Percentiles rank a stretch among this genome's conserved stretches.
Evolutionary conservation across 306 rosid genomes (phyloP).

Genomic region (Sphenostylis stenocarpa): DNA sequence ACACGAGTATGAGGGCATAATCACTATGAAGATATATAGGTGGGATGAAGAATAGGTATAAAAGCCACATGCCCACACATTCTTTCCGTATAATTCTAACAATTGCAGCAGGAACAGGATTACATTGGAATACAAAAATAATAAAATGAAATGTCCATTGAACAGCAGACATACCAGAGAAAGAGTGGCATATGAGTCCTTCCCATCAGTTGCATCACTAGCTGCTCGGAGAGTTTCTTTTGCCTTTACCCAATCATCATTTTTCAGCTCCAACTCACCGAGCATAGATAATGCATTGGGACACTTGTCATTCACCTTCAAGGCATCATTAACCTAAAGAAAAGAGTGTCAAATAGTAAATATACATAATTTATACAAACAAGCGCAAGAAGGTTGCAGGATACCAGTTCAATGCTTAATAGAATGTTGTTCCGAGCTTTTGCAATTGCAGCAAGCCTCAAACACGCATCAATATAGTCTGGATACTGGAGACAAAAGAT

Average conservation of each 20-base stretch:
- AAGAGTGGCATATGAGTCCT: slow-evolving; percentile 90
- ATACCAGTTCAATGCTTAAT: slow-evolving; percentile 93
- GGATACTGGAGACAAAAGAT: slow-evolving; percentile 64
- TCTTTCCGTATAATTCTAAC: slow-evolving; percentile 5
- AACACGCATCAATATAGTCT: slow-evolving; percentile 85
- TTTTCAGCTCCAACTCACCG: slow-evolving; percentile 95
- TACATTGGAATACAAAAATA: slow-evolving; percentile 9
- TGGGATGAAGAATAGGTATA: slow-evolving; percentile 16
- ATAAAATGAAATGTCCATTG: slow-evolving; percentile 31
- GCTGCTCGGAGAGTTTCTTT: slow-evolving; percentile 97
- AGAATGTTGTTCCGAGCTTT: slow-evolving; percentile 86
- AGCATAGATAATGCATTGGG: slow-evolving; percentile 96
- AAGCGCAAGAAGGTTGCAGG: slow-evolving; percentile 21
- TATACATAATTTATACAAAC: slow-evolving; percentile 14
- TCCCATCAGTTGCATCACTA: slow-evolving; percentile 93
- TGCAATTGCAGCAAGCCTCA: slow-evolving; percentile 94
- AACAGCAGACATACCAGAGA: slow-evolving; percentile 63
- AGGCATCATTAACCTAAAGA: slow-evolving; percentile 85
- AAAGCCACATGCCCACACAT: slow-evolving; percentile 4
- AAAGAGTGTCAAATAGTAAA: slow-evolving; percentile 22
- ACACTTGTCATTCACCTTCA: slow-evolving; percentile 86
- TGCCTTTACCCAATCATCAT: slow-evolving; percentile 99
- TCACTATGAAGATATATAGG: neutral
- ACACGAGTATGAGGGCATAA: neutral
- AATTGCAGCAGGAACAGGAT: slow-evolving; percentile 18